These are phyloP conservation scores for Hyparrhenia diplandra DNA, from an alignment of 176 grass and related monocot genomes.

Conservation along the genomic window DNA sequence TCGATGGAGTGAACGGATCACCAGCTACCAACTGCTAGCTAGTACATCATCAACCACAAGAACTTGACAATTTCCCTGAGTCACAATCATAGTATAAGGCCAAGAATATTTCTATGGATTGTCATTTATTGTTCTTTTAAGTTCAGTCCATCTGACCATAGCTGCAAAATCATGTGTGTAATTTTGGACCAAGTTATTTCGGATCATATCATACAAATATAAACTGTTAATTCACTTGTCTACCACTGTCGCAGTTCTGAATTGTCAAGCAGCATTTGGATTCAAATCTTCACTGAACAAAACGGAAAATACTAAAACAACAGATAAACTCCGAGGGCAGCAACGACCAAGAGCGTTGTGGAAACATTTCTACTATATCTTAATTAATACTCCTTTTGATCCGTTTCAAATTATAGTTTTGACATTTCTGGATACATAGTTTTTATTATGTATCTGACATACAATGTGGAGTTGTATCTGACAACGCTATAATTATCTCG, in stretches of 20 bases:
- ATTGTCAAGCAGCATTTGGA: neutral
- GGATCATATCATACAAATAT: too few species aligned
- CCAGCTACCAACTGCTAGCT: too few species aligned
- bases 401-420: too few species aligned
- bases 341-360: neutral
- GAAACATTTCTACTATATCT: neutral
- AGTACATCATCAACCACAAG: neutral
- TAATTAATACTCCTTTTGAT: too few species aligned
- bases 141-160: neutral
- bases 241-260: neutral
- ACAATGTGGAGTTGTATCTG: too few species aligned
- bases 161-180: neutral
- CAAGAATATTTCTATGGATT: neutral
- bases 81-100: neutral
- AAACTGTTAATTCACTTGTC: neutral
- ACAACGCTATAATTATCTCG: too few species aligned
- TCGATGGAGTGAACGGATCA: too few species aligned
- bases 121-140: neutral
- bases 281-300: neutral
- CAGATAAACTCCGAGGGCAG: neutral
- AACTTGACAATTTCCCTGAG: conserved; percentile 8
- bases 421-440: too few species aligned
- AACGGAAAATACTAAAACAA: neutral
- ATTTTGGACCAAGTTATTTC: neutral
- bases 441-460: too few species aligned